phyloP scores from a whole-genome alignment of 495 filamentous ascomycete genomes.

The Trichocladium antarcticum region DNA sequence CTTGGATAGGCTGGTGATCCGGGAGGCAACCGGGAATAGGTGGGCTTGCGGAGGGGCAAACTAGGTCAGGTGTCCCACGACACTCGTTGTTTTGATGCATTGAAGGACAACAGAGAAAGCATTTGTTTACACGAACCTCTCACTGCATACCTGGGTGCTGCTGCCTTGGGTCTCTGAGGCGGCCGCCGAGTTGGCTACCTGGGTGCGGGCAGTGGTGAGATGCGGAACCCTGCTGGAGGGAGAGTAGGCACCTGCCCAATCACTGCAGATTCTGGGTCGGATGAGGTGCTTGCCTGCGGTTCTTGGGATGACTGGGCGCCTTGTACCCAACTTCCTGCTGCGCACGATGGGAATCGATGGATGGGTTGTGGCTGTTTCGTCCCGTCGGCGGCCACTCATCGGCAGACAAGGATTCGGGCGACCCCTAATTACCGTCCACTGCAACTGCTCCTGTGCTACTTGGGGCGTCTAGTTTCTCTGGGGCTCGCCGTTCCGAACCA shows the following conservation, averaged over 20 bases:
- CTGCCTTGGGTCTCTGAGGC: background rate
- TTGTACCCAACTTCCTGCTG: too few relatives aligned
- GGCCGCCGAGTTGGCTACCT: background rate
- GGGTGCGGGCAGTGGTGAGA: background rate
- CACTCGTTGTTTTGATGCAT: background rate
- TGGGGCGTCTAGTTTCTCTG: background rate
- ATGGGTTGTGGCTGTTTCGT: background rate
- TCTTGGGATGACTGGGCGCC: too few relatives aligned
- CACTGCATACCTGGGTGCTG: slow-evolving; percentile 3
- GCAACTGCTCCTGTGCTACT: background rate
- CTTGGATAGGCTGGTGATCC: slow-evolving; percentile 13
- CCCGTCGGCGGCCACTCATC: background rate
- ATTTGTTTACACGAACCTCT: background rate
- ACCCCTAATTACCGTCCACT: too few relatives aligned
- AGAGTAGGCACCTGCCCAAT: background rate
- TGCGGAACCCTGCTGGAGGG: background rate
- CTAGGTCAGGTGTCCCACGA: slow-evolving; percentile 6
- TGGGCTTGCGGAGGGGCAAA: background rate
- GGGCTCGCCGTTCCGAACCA: background rate
- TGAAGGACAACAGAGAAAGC: background rate
- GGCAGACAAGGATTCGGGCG: too few relatives aligned
- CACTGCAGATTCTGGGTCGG: background rate
- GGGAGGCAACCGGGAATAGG: slow-evolving; percentile 2
- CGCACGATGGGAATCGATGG: too few relatives aligned
- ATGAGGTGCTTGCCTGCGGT: background rate